Conservation (phyloP, 2,329 filamentous ascomycete species). For the Rhinocladiella mackenziei region DNA sequence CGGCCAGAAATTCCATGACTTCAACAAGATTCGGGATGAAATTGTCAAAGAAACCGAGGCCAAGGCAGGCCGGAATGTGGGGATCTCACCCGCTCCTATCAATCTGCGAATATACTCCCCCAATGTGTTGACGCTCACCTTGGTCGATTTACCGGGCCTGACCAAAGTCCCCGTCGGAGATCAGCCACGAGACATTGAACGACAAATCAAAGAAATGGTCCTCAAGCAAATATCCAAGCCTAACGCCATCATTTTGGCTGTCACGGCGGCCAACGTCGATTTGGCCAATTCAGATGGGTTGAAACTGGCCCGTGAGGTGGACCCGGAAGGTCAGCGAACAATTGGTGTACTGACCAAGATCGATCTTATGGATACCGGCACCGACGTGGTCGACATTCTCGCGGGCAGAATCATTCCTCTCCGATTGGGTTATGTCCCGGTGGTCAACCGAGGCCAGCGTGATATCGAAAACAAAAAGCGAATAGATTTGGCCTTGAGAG, state of each 20-base stretch:
- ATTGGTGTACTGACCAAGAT: slow-evolving; percentile 99
- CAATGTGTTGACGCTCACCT: slow-evolving; percentile 91
- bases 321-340: slow-evolving; percentile 93
- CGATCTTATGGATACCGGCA: slow-evolving; percentile 97
- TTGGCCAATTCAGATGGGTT: slow-evolving; percentile 97
- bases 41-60: slow-evolving; percentile 94
- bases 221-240: slow-evolving; percentile 98
- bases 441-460: slow-evolving; percentile 94
- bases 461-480: slow-evolving; percentile 98
- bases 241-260: slow-evolving; percentile 95
- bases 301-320: slow-evolving; percentile 93
- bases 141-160: slow-evolving; percentile 92
- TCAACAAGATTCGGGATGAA: slow-evolving; percentile 97
- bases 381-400: slow-evolving; percentile 96
- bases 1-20: slow-evolving; percentile 95
- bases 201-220: slow-evolving; percentile 96
- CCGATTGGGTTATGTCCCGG: slow-evolving; percentile 89
- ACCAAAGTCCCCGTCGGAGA: slow-evolving; percentile 97
- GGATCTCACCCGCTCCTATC: slow-evolving; percentile 94
- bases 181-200: slow-evolving; percentile 93
- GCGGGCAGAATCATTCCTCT: slow-evolving; percentile 95
- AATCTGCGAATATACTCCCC: slow-evolving; percentile 98
- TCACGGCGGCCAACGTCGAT: slow-evolving; percentile 95
- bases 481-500: slow-evolving; percentile 84
- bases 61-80: slow-evolving; percentile 93